Evolutionary conservation across 495 filamentous ascomycete species (phyloP).

Genomic region (Aspergillus mulundensis): DNA sequence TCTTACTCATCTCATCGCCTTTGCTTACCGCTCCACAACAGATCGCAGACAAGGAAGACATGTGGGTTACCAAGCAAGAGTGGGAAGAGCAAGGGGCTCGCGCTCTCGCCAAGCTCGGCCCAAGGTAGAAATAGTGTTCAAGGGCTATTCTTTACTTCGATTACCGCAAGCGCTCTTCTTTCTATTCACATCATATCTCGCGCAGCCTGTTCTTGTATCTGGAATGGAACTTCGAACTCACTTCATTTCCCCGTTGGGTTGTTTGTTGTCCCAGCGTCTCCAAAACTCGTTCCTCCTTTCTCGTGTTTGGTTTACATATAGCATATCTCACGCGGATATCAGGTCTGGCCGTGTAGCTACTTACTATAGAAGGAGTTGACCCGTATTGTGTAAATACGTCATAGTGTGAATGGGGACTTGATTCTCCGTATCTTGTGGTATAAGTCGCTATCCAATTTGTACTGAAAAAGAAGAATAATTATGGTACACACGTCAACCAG

Average conservation of each 20-base stretch:
- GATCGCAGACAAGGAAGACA: slow-evolving; percentile 97
- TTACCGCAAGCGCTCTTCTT: slow-evolving; percentile 6
- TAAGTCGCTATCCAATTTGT: background rate
- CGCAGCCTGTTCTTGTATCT: background rate
- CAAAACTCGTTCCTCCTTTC: background rate
- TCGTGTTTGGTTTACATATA: slow-evolving; percentile 16
- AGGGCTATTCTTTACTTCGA: slow-evolving; percentile 14
- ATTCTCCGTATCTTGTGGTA: background rate
- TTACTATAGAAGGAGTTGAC: background rate
- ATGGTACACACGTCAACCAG: background rate
- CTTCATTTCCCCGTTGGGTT: background rate
- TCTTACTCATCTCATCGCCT: background rate
- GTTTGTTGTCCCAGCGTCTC: background rate
- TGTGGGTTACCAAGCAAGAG: slow-evolving; percentile 97
- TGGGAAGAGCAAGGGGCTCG: slow-evolving; percentile 92
- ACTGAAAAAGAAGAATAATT: background rate
- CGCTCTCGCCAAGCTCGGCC: slow-evolving; percentile 82
- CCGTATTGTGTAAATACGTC: too few relatives aligned
- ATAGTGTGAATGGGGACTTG: too few relatives aligned
- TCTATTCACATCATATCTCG: background rate
- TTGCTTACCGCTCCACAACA: slow-evolving; percentile 27
- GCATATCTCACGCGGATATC: slow-evolving; percentile 2
- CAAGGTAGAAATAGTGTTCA: slow-evolving; percentile 34
- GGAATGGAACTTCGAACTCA: background rate
- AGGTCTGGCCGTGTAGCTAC: background rate